Percentiles rank a stretch among this genome's conserved stretches.
Conservation (phyloP, 192 early-diverging fungal species). For the Coemansia sp. region DNA sequence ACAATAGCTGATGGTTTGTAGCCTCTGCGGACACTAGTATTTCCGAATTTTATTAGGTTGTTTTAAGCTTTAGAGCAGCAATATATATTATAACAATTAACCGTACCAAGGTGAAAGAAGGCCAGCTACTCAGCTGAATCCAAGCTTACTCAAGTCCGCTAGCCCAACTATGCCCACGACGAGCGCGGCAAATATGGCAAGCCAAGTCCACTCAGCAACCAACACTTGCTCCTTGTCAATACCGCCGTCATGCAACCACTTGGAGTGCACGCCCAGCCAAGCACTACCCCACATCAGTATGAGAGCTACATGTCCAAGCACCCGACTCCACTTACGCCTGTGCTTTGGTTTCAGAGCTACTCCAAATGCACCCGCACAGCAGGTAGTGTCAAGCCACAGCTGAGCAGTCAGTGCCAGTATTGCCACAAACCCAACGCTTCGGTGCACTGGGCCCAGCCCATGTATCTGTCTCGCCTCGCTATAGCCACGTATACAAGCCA, state of each 20-base stretch:
- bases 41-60: not conserved
- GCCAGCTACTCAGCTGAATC: not conserved
- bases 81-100: not conserved
- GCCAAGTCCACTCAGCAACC: slow-evolving; percentile 23
- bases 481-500: not conserved
- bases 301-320: slow-evolving; percentile 15
- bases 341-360: not conserved
- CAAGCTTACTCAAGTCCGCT: slow-evolving; percentile 19
- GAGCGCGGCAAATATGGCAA: slow-evolving; percentile 15
- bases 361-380: not conserved
- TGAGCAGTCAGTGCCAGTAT: slow-evolving; percentile 16
- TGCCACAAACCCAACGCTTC: slow-evolving; percentile 8
- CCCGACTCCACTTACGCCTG: slow-evolving; percentile 20
- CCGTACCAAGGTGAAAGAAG: not conserved
- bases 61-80: not conserved
- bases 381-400: slow-evolving; percentile 6
- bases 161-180: slow-evolving; percentile 23
- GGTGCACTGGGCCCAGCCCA: slow-evolving; percentile 10
- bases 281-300: slow-evolving; percentile 23
- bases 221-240: not conserved
- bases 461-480: not conserved
- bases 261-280: slow-evolving; percentile 38
- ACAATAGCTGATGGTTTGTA: too few species aligned
- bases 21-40: too few species aligned
- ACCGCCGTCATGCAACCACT: slow-evolving; percentile 3